Percentiles rank a stretch among this genome's conserved stretches.
Evolutionary conservation across 345 rosid genomes (phyloP).

Genomic region (Theobroma cacao): DNA sequence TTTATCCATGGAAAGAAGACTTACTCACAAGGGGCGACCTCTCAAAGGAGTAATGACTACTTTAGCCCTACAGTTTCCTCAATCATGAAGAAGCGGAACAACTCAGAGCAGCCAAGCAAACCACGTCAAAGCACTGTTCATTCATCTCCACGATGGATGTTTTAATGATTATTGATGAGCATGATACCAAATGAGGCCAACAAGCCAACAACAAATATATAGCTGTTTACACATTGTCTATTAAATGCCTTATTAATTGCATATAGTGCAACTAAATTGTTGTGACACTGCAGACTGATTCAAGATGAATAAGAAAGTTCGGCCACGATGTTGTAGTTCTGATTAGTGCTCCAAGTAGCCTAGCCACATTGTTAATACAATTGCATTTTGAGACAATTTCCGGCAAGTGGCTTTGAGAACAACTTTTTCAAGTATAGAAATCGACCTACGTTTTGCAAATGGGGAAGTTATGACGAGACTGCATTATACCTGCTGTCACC

Average conservation of each 20-base stretch:
- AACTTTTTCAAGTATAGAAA: not conserved
- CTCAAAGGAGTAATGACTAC: slow-evolving; percentile 93
- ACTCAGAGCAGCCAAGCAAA: slow-evolving; percentile 46
- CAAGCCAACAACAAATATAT: slow-evolving; percentile 29
- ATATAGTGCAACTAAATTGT: slow-evolving; percentile 38
- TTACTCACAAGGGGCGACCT: slow-evolving; percentile 72
- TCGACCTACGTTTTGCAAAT: not conserved
- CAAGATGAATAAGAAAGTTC: slow-evolving; percentile 36
- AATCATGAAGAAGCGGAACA: slow-evolving; percentile 75
- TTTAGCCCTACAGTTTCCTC: slow-evolving; percentile 91
- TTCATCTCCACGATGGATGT: slow-evolving; percentile 82
- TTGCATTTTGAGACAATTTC: not conserved
- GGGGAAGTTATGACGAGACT: not conserved
- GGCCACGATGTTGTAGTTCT: slow-evolving; percentile 8
- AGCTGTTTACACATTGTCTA: slow-evolving; percentile 18
- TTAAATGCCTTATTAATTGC: slow-evolving; percentile 20
- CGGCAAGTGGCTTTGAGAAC: not conserved
- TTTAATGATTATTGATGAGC: slow-evolving; percentile 35
- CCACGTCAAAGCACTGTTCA: slow-evolving; percentile 50
- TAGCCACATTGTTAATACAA: not conserved
- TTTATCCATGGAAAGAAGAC: slow-evolving; percentile 68
- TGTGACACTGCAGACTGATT: slow-evolving; percentile 36
- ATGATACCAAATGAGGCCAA: slow-evolving; percentile 16
- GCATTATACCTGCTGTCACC: not conserved
- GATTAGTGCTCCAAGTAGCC: not conserved